These are phyloP conservation scores for Tetrastigma voinierianum DNA, from an alignment of 164 flowering plant species.

Conservation along the genomic window DNA sequence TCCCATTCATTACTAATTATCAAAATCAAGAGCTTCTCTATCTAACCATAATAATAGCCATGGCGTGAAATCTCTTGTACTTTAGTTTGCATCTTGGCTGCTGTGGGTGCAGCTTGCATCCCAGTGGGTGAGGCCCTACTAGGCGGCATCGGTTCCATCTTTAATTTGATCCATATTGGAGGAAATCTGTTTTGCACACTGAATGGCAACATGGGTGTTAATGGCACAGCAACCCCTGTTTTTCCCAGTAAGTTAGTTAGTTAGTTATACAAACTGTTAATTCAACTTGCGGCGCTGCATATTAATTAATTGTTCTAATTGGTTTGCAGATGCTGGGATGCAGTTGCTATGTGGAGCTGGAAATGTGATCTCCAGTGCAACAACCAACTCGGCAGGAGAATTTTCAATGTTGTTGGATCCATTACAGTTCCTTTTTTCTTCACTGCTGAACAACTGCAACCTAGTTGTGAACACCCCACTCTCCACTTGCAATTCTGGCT, in stretches of 20 bases:
- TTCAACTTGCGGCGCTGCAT: too few relatives aligned
- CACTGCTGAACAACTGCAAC: conserved; percentile 38
- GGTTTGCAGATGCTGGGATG: too few relatives aligned
- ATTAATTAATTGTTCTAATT: conserved; percentile 16
- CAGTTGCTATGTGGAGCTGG: conserved; percentile 21
- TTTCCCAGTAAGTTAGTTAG: conserved; percentile 44
- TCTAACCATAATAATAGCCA: conserved; percentile 37
- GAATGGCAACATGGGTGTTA: conserved; percentile 32
- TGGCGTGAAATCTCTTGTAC: conserved; percentile 40
- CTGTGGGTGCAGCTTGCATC: conserved; percentile 37
- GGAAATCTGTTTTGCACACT: conserved; percentile 48
- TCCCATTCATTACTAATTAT: conserved; percentile 25
- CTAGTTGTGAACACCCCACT: conserved; percentile 48
- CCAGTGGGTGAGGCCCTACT: conserved; percentile 40
- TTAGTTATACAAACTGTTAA: not conserved
- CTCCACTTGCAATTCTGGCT: conserved; percentile 42
- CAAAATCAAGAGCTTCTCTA: conserved; percentile 15
- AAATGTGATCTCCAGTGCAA: conserved; percentile 38
- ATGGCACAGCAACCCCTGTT: conserved; percentile 38
- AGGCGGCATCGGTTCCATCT: conserved; percentile 34
- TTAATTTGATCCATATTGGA: conserved; percentile 35
- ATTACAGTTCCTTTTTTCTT: conserved; percentile 26
- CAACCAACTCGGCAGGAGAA: conserved; percentile 41
- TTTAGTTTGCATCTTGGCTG: conserved; percentile 27
- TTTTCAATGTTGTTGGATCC: conserved; percentile 53